Evolutionary conservation across 2,329 filamentous ascomycete species (phyloP), one percentile per base, ranked within the genome.

Genomic region (Alternaria postmessia): DNA sequence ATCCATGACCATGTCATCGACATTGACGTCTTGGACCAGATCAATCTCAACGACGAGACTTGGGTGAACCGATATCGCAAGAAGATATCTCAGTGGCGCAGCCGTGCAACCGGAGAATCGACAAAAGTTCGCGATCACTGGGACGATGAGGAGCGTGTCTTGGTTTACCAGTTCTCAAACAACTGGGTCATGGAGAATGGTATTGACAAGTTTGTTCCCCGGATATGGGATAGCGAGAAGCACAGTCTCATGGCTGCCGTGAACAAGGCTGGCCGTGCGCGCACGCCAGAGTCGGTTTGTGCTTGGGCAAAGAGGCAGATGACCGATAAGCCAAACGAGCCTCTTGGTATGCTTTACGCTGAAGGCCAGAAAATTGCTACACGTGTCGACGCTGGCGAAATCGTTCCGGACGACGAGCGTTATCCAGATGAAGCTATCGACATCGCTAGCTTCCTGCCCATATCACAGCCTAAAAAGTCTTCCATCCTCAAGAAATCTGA

Each of bases 221-320:
- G 42, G 3, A 20, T 44, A 1, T 34, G 43, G 16, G 41, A 54
- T 2, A 7, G 5, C 8, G 7, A 16, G 7, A 47, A 46, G 4
- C 22, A 38, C 3, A 7, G 18, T 18, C 18, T 54, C 5, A 12
- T 12, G 16, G 32, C 42, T 24, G n/a, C 32, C 9, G 34, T 38
- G 5, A 20, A 18, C 5, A 7, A 34, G 32, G 26, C 43, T 5
- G 18, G 20, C 2, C 5, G 7, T 7, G 11, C 14, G n/a, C 52
- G 52, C 22, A 39, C 52, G 24, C 12, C 34, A 26, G 41, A 54
- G 11, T 54, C 52, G 6, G n/a, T 39, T 11, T 36, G 20, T 22
- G 52, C 30, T 24, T 54, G 52, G 52, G 20, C 41, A 1, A 26
- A 42, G n/a, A 24, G 22, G n/a, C 52, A 47, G 30, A 54, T 54